A percentile compares a stretch with the other conserved stretches of the same genome.
Evolutionary conservation across 768 basidiomycete species (phyloP).

Genomic region (Podaxis sp.): DNA sequence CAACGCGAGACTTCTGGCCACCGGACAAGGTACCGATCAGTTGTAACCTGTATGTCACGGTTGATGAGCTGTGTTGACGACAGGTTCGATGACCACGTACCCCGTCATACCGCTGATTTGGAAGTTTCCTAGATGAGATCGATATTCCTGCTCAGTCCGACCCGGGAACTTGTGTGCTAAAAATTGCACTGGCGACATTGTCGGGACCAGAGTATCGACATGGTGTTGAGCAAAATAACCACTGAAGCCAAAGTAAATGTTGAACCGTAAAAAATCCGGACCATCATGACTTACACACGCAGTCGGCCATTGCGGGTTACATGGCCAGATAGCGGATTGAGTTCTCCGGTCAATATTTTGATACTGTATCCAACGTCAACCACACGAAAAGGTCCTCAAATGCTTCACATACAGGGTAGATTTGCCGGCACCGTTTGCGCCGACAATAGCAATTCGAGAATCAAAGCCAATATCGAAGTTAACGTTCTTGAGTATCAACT

Average conservation of each 20-base stretch:
- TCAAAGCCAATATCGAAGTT: slow-evolving; percentile 95
- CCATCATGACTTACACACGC: slow-evolving; percentile 59
- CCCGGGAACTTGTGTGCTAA: slow-evolving; percentile 91
- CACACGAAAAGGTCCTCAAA: not conserved
- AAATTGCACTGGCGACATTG: slow-evolving; percentile 91
- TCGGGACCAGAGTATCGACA: slow-evolving; percentile 82
- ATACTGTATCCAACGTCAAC: slow-evolving; percentile 47
- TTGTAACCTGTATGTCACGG: slow-evolving; percentile 53
- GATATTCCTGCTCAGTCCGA: slow-evolving; percentile 93
- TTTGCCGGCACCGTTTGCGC: slow-evolving; percentile 94
- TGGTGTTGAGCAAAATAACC: slow-evolving; percentile 96
- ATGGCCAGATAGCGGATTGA: slow-evolving; percentile 71
- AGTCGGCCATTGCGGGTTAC: slow-evolving; percentile 89
- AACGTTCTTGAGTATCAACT: slow-evolving; percentile 68
- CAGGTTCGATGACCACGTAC: slow-evolving; percentile 30
- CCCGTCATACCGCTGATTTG: slow-evolving; percentile 96
- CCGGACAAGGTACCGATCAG: slow-evolving; percentile 88
- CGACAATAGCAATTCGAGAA: slow-evolving; percentile 91
- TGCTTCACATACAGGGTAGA: slow-evolving; percentile 69
- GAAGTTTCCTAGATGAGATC: slow-evolving; percentile 93
- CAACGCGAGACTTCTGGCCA: slow-evolving; percentile 95
- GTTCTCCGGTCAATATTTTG: slow-evolving; percentile 85
- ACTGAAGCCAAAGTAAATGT: slow-evolving; percentile 31
- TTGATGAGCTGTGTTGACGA: not conserved
- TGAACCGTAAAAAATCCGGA: not conserved